Evolutionary conservation across 257 asterid species (phyloP).

Genomic region (Gentiana macrophylla): DNA sequence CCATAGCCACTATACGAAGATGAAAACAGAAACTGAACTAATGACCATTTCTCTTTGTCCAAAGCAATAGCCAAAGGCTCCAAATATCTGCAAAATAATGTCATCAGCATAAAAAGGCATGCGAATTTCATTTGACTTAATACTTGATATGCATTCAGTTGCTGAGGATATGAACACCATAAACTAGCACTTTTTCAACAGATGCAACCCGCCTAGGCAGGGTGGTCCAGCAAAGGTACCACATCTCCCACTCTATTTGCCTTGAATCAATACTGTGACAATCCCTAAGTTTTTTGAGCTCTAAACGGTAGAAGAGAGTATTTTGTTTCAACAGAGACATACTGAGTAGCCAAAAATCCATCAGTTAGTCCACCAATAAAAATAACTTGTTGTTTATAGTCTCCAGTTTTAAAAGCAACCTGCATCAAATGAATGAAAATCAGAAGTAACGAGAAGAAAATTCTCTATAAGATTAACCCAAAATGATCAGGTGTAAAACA

Average conservation of each 20-base stretch:
- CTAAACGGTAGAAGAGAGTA: neutral
- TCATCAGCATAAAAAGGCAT: constrained; percentile 12
- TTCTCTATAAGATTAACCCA: too few relatives aligned
- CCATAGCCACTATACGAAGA: constrained; percentile 91
- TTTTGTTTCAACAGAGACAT: constrained; percentile 18
- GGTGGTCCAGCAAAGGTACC: too few relatives aligned
- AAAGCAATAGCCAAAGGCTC: constrained; percentile 78
- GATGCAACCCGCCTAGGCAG: too few relatives aligned
- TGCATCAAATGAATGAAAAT: constrained; percentile 16
- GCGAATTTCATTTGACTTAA: neutral
- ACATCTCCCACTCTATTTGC: too few relatives aligned
- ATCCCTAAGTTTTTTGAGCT: neutral
- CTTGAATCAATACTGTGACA: constrained; percentile 3
- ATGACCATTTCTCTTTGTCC: constrained; percentile 86
- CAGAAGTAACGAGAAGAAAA: neutral
- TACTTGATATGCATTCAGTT: too few relatives aligned
- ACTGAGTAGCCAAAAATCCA: constrained; percentile 91
- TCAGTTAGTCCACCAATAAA: constrained; percentile 87
- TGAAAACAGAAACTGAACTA: constrained; percentile 80
- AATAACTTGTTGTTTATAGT: constrained; percentile 73
- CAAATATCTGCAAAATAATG: constrained; percentile 53
- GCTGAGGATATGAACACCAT: neutral
- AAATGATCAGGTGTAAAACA: too few relatives aligned
- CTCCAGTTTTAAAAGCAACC: constrained; percentile 94
- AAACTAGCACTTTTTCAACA: neutral